Base-by-base conservation (phyloP, 1,139 yeast genomes). In the Hanseniaspora gamundiae region DNA sequence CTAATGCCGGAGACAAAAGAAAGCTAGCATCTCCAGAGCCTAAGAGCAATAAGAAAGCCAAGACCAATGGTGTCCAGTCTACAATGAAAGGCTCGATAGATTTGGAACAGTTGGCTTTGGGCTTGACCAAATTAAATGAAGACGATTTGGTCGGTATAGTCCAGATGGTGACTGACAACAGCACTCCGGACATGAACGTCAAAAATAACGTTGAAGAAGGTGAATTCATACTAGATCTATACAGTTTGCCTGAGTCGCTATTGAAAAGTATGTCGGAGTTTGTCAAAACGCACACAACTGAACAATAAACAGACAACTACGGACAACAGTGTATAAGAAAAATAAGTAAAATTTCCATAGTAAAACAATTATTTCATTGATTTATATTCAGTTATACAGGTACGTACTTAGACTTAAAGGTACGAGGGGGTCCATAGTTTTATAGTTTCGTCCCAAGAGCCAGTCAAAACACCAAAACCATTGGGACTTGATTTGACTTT, bases 181-280 rank as follows among this genome's bases (percentile, higher is more conserved):
- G 86, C 63, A 87, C 97, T 16, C 80, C 85, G 41, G 97, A 91
- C 47, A 91, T 91, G 95, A 87, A 84, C 64, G 84, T 91, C 57
- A 87, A 88, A 61, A 91, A 91, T 64, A 95, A 91, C 60, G 88
- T 85, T 43, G 97, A 88, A 51, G 93, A 86, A 57, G 98, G 98
- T 42, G 98, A 91, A 67, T 91, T 91, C 63, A 88, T 94, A 48
- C 86, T 91, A 84, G 98, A 91, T 65, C 72, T 91, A 56, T 88
- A 79, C 63, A 88, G 97, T 38, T 71, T 91, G 54, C 98, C 98
- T 19, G 97, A 88, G 61, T 79, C 86, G 38, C 71, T 91, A 60
- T 74, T 91, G 63, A 86, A 83, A 66, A 84, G 94, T 71, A 72
- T 91, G 64, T 87, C 94, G 94, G 97, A 91, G 54, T 88, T 84